A percentile compares a stretch with the other conserved stretches of the same genome.
Evolutionary conservation across 2,329 filamentous ascomycete species (phyloP).

Genomic region (Didymella pinodella): DNA sequence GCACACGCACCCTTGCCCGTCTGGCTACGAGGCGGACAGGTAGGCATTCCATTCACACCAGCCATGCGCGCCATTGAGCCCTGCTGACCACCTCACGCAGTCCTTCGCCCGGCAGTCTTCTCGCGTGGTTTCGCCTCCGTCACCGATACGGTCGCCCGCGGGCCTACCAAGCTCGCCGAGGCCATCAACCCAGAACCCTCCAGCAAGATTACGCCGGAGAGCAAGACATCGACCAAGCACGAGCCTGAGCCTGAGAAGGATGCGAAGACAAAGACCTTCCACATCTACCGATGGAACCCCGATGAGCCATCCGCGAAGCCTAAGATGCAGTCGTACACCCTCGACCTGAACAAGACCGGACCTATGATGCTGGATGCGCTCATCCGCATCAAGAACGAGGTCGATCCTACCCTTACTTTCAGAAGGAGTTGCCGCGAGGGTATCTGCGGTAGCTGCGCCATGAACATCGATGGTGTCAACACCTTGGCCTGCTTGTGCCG

Average conservation of each 20-base stretch:
- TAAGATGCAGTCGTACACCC: constrained; percentile 89
- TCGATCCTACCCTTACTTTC: constrained; percentile 96
- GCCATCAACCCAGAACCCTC: constrained; percentile 39
- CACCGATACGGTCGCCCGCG: constrained; percentile 42
- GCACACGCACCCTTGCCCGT: constrained; percentile 49
- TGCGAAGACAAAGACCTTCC: constrained; percentile 86
- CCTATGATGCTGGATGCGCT: constrained; percentile 98
- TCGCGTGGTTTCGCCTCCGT: constrained; percentile 51
- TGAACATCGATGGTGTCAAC: constrained; percentile 99
- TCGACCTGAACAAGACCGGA: constrained; percentile 98
- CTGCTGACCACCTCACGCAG: constrained; percentile 40
- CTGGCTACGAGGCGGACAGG: constrained; percentile 49
- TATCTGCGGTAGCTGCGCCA: constrained; percentile 97
- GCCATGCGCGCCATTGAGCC: constrained; percentile 30
- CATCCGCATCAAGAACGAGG: constrained; percentile 98
- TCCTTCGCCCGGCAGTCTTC: constrained; percentile 48
- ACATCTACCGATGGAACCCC: constrained; percentile 99
- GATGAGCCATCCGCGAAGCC: constrained; percentile 93
- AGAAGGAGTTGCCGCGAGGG: constrained; percentile 95
- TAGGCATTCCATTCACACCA: constrained; percentile 28
- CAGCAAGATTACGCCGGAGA: constrained; percentile 52
- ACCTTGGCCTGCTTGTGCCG: constrained; percentile 97
- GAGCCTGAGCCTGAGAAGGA: constrained; percentile 66
- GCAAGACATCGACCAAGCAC: constrained; percentile 66
- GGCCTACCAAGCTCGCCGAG: constrained; percentile 45